phyloP scores from a whole-genome alignment of 768 basidiomycete species.

The Mrakia blollopis region DNA sequence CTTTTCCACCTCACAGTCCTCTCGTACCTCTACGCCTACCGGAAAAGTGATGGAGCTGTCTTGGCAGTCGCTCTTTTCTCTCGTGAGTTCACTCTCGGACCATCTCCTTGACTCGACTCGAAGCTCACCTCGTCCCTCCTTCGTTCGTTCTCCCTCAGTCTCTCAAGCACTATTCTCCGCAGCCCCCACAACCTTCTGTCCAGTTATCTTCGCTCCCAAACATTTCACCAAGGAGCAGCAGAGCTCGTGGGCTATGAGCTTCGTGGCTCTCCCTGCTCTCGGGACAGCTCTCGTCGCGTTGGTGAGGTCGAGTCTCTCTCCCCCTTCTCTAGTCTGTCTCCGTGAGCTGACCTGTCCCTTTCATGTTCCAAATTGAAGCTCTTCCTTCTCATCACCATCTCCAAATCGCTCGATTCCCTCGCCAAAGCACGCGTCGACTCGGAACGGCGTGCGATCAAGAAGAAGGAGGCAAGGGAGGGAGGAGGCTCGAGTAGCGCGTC shows the following conservation, averaged over 20 bases:
- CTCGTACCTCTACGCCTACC: neutral
- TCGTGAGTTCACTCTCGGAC: neutral
- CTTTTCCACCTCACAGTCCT: neutral
- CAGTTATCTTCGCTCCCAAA: neutral
- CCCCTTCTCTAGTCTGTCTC: neutral
- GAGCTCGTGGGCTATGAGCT: neutral
- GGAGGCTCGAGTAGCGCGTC: neutral
- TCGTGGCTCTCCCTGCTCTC: neutral
- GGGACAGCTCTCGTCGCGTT: neutral
- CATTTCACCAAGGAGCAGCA: neutral
- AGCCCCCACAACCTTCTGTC: neutral
- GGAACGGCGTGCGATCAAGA: conserved; percentile 4
- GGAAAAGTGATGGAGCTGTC: neutral
- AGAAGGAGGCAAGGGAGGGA: neutral
- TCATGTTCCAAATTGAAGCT: neutral
- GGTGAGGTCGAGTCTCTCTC: neutral
- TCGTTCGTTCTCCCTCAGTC: neutral
- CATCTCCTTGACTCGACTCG: neutral
- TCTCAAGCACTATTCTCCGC: neutral
- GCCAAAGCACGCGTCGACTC: conserved; percentile 4
- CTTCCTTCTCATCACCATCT: neutral
- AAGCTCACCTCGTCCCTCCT: neutral
- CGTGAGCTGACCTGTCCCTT: neutral
- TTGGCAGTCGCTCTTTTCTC: conserved; percentile 1
- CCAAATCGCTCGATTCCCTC: neutral